These are phyloP conservation scores for Monotropa hypopitys DNA, from an alignment of 179 eudicot genomes.

Conservation along the genomic window DNA sequence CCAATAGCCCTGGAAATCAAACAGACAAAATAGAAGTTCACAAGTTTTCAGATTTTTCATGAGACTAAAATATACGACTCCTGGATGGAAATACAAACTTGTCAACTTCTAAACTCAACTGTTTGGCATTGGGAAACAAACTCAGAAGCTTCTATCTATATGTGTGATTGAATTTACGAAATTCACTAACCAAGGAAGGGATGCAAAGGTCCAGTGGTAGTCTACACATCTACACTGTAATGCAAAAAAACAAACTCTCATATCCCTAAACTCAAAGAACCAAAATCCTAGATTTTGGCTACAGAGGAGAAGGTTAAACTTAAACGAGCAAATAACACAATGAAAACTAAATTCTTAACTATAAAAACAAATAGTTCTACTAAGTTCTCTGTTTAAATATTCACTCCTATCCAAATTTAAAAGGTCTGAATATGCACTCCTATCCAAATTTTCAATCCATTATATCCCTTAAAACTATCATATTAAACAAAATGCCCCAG, in stretches of 20 bases:
- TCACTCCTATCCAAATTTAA: not conserved
- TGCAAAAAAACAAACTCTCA: not conserved
- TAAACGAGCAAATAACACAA: not conserved
- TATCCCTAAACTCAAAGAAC: not conserved
- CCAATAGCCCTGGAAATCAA: not conserved
- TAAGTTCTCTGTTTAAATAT: not conserved
- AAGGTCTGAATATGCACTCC: not conserved
- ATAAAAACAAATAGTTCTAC: not conserved
- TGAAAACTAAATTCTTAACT: not conserved
- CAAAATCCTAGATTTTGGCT: not conserved
- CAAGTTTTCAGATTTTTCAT: not conserved
- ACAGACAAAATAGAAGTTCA: not conserved
- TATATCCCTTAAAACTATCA: not conserved
- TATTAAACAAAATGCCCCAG: not conserved
- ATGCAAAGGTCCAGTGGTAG: not conserved
- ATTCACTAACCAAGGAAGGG: not conserved
- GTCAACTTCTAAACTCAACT: not conserved
- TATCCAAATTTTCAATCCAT: not conserved
- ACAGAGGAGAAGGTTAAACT: not conserved
- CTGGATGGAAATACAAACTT: not conserved
- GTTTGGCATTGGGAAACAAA: not conserved
- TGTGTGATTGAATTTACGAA: not conserved
- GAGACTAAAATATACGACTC: not conserved
- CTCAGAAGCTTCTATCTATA: not conserved
- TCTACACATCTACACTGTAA: not conserved